phyloP scores from a whole-genome alignment of 306 rosid genomes.

The Sophora flavescens region DNA sequence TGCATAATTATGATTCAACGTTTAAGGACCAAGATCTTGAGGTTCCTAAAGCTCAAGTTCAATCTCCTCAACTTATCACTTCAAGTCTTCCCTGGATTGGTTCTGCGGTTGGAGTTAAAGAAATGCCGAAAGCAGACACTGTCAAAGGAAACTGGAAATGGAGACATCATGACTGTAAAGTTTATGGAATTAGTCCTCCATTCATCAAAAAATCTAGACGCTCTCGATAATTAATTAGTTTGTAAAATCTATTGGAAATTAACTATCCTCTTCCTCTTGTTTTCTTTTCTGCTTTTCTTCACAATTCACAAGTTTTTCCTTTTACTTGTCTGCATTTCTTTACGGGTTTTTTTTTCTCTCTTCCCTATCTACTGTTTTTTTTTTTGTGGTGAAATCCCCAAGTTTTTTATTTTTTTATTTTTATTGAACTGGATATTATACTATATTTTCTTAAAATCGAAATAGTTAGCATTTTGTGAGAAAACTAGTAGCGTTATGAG shows the following conservation, averaged over 20 bases:
- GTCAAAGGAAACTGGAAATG: conserved; percentile 29
- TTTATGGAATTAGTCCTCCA: conserved; percentile 44
- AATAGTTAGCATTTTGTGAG: conserved; percentile 18
- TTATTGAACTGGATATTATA: not conserved
- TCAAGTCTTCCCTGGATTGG: conserved; percentile 20
- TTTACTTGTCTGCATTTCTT: conserved; percentile 17
- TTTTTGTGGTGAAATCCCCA: too few relatives aligned
- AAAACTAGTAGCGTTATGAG: not conserved
- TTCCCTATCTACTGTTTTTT: not conserved
- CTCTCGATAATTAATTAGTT: conserved; percentile 1
- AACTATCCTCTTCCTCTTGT: conserved; percentile 1
- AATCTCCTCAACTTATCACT: conserved; percentile 21
- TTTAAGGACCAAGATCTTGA: conserved; percentile 46
- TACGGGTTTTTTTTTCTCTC: conserved; percentile 11
- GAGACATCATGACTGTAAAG: conserved; percentile 33
- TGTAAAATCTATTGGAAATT: conserved; percentile 43
- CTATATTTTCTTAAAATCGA: not conserved
- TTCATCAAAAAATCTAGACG: conserved; percentile 41
- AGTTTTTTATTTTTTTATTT: not conserved
- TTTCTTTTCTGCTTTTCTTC: conserved; percentile 24
- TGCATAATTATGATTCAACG: conserved; percentile 40
- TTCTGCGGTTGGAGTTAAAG: conserved; percentile 37
- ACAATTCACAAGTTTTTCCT: not conserved
- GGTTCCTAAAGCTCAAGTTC: conserved; percentile 35
- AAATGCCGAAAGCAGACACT: conserved; percentile 34